Evolutionary conservation across 2,329 filamentous ascomycete species (phyloP).

Genomic region (Fonsecaea pedrosoi): DNA sequence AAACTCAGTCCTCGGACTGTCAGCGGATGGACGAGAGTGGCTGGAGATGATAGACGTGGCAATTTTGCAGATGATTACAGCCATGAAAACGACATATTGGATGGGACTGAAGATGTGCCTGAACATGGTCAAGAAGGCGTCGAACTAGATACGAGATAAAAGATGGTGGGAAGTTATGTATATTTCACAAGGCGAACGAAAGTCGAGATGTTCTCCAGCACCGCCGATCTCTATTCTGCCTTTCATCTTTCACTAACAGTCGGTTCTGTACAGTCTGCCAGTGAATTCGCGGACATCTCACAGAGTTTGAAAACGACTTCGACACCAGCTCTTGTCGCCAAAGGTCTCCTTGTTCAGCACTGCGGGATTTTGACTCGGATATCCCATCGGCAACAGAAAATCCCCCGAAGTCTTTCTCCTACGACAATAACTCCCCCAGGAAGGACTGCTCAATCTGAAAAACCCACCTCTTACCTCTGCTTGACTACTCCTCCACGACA

Average conservation of each 20-base stretch:
- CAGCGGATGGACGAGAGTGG: constrained; percentile 35
- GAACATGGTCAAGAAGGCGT: constrained; percentile 34
- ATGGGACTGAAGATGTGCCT: constrained; percentile 39
- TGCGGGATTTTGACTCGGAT: too few species aligned
- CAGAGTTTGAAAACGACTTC: too few species aligned
- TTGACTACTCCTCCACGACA: too few species aligned
- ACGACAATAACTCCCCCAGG: too few species aligned
- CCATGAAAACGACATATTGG: constrained; percentile 41
- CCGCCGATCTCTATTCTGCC: neutral
- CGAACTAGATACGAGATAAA: constrained; percentile 30
- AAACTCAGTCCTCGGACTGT: constrained; percentile 48
- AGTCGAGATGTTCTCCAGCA: neutral
- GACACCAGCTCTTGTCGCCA: too few species aligned
- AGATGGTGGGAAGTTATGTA: constrained; percentile 8
- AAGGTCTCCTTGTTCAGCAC: too few species aligned
- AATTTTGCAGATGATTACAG: constrained; percentile 40
- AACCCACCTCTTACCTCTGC: too few species aligned
- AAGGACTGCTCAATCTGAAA: too few species aligned
- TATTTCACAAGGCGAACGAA: neutral
- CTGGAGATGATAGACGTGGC: constrained; percentile 27
- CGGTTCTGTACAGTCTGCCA: neutral
- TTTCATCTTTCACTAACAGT: neutral
- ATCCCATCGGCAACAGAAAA: too few species aligned
- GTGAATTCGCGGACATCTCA: neutral
- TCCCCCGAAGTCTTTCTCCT: too few species aligned